A percentile compares a stretch with the other conserved stretches of the same genome.
Evolutionary conservation across 2,329 filamentous ascomycete genomes (phyloP).

Genomic region (Xylariaceae sp.): DNA sequence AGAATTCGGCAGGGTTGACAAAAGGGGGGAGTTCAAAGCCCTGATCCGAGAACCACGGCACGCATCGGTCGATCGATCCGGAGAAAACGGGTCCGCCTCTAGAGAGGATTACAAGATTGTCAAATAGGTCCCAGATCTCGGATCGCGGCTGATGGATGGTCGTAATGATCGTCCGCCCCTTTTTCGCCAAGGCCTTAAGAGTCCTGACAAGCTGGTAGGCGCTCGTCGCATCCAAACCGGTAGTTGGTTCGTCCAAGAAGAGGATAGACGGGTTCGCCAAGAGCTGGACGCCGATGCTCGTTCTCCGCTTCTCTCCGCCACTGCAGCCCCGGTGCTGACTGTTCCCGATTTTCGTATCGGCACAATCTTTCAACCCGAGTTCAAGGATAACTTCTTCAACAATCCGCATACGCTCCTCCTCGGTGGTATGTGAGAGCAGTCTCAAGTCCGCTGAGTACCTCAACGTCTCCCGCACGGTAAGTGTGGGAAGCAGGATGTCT

Average conservation of each 20-base stretch:
- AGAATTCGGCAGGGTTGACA: conserved; percentile 76
- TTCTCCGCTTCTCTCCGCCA: conserved; percentile 76
- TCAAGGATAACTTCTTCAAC: conserved; percentile 79
- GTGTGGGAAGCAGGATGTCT: conserved; percentile 70
- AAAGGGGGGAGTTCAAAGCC: conserved; percentile 69
- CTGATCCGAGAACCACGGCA: conserved; percentile 64
- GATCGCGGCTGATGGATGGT: conserved; percentile 79
- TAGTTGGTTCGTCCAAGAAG: conserved; percentile 80
- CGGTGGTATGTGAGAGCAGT: conserved; percentile 63
- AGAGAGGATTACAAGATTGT: conserved; percentile 70
- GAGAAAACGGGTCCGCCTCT: conserved; percentile 70
- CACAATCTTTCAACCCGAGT: conserved; percentile 75
- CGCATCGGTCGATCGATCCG: conserved; percentile 58
- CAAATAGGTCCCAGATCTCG: conserved; percentile 79
- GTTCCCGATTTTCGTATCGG: conserved; percentile 73
- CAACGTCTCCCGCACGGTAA: conserved; percentile 77
- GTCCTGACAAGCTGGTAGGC: conserved; percentile 74
- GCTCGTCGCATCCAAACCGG: conserved; percentile 75
- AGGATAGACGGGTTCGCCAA: conserved; percentile 78
- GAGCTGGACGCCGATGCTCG: conserved; percentile 77
- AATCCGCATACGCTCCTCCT: conserved; percentile 60
- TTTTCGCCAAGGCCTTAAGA: conserved; percentile 66
- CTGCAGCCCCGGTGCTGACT: conserved; percentile 74
- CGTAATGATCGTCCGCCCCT: conserved; percentile 71
- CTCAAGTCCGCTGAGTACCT: conserved; percentile 73